Evolutionary conservation across 73 alveolate genomes (phyloP).

Genomic region (Tetrahymena thermophila): DNA sequence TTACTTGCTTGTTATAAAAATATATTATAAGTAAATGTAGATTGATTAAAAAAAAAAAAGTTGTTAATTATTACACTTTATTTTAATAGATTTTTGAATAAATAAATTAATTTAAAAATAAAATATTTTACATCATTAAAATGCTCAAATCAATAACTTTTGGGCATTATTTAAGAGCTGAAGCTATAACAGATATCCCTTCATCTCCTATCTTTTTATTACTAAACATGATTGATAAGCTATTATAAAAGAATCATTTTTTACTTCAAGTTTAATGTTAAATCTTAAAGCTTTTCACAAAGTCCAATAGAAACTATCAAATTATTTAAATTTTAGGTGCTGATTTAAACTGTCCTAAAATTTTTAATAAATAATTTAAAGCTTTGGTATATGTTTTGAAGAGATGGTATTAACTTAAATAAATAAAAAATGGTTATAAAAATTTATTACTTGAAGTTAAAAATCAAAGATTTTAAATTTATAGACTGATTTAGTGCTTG

Average conservation of each 20-base stretch:
- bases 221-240: neutral
- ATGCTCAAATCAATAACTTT: neutral
- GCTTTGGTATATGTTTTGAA: no score
- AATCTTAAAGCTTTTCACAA: neutral
- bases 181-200: neutral
- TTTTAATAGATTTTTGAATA: no score
- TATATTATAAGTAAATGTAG: no score
- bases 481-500: neutral
- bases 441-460: neutral
- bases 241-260: no score
- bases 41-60: no score
- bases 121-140: neutral
- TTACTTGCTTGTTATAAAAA: no score
- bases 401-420: no score
- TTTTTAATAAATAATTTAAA: no score
- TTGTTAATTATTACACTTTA: no score
- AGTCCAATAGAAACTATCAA: neutral
- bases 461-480: no score
- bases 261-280: neutral
- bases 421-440: no score
- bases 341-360: neutral
- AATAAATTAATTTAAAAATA: no score
- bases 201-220: neutral
- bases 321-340: neutral
- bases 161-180: neutral